Evolutionary conservation across 2,329 filamentous ascomycete genomes (phyloP), one percentile per base, ranked within the genome.

Genomic region (Diaporthe sp.): DNA sequence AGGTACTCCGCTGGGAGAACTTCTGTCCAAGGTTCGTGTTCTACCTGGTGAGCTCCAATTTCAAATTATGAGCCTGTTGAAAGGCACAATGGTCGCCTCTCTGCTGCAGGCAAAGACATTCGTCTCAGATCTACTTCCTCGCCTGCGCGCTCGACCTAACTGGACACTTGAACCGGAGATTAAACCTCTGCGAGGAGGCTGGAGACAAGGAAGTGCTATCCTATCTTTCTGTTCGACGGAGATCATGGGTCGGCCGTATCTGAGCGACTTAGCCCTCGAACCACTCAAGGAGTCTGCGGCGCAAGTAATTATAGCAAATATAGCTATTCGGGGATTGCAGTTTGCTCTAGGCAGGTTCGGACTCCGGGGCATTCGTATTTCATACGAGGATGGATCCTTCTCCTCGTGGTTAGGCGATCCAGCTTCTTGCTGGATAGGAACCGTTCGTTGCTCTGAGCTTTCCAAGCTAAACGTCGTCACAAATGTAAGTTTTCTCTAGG

Each of bases 301-400:
- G 42, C 58, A 44, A 4, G 42, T 62, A 9, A 3, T 0, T 28
- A 1, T 62, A 9, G 58, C 37, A 7, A 62, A 62, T 3, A 62
- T 4, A 17, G 37, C 58, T 28, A 15, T 62, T 13, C 58, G 58
- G 22, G 58, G 58, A 17, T 5, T 62, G 3, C 58, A 44, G n/a
- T 62, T 42, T 62, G 58, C 34, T 62, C 37, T 62, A 44, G 58
- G 58, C 37, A 28, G 58, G 6, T 62, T 62, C 9, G 58, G 58
- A 1, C 34, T 62, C n/a, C 57, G 58, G 25, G 58, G 58, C 6
- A 4, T 62, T 62, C 58, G 58, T 3, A 19, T 62, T 3, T 62
- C 15, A 4, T 62, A 62, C 13, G n/a, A 61, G 17, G 58, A 62
- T 44, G 58, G 37, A 44, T 42, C 37, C 37, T 62, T 25, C 1